Evolutionary conservation across 352 stramenopile genomes (phyloP).

Genomic region (Globisporangium okanoganense): DNA sequence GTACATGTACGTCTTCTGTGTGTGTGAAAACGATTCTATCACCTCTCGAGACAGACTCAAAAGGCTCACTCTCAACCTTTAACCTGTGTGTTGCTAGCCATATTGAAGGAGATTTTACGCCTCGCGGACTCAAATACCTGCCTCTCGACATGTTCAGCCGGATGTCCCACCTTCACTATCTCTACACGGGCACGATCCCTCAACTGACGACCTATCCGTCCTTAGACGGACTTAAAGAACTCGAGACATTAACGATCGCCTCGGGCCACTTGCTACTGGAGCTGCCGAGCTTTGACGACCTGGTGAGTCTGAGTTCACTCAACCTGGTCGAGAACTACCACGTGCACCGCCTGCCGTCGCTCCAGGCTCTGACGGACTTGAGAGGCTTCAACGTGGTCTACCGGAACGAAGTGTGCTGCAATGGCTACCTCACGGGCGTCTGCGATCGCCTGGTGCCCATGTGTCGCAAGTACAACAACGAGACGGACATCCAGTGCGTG

Average conservation of each 20-base stretch:
- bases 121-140: slow-evolving; percentile 12
- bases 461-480: slow-evolving; percentile 4
- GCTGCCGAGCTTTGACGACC: slow-evolving; percentile 15
- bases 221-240: not conserved
- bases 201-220: slow-evolving; percentile 11
- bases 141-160: slow-evolving; percentile 11
- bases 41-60: too few relatives aligned
- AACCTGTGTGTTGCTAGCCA: slow-evolving; percentile 6
- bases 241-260: slow-evolving; percentile 9
- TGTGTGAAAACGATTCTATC: too few relatives aligned
- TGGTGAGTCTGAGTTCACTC: slow-evolving; percentile 9
- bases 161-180: slow-evolving; percentile 13
- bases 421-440: slow-evolving; percentile 14
- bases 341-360: slow-evolving; percentile 6
- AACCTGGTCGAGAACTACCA: slow-evolving; percentile 14
- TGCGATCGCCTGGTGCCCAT: slow-evolving; percentile 9
- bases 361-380: slow-evolving; percentile 1
- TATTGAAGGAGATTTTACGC: slow-evolving; percentile 18
- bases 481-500: not conserved
- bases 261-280: not conserved
- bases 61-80: too few relatives aligned
- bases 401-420: slow-evolving; percentile 20
- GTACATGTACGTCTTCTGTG: slow-evolving; percentile 12
- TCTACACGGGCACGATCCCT: slow-evolving; percentile 15
- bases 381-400: slow-evolving; percentile 15